Evolutionary conservation across 805 yeast genomes (phyloP), one percentile per base, ranked within the genome.

Genomic region (Kluyveromyces wickerhamii): DNA sequence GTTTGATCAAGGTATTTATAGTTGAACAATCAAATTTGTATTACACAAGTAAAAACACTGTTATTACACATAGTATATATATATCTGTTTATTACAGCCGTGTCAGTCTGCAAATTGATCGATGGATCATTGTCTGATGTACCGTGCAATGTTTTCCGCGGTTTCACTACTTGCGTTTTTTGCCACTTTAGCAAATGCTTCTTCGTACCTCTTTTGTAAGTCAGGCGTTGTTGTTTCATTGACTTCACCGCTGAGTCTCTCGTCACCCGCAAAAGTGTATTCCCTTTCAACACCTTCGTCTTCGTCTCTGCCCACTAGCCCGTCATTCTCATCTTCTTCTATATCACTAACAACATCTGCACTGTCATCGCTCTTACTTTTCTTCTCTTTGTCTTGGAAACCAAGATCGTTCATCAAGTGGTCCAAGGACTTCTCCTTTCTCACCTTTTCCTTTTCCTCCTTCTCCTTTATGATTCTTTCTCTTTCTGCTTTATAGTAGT

Each of bases 401-500:
- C 94, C 95, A 50, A 92, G 65, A 57, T 92, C 99, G 42, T 79
- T 79, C 85, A 92, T 83, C 46, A 92, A 65, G 42, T 77, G 70
- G 29, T 71, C 67, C 48, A 92, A 63, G 18, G 81, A 78, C 44
- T 76, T 71, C 22, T 84, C 79, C 57, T 86, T 85, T 47, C 79
- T 68, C 49, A 66, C 63, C 54, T 77, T 75, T 50, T 83, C 94
- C 36, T 77, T 77, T 40, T 78, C 79, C 46, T 81, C 83, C 51
- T 86, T 83, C 44, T 81, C 76, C 55, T 80, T 72, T 34, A 81
- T 53, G 11, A 89, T 76, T 49, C 82, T 67, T 39, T 89, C 96
- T 52, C 96, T 73, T 62, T 92, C 97, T 7, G 78, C 77, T 50
- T 76, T 76, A 58, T 92, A 92, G 49, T 68, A 88, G 40, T 77